These are phyloP conservation scores for Lentinula lateritia DNA, from an alignment of 768 basidiomycete species.

Conservation along the genomic window DNA sequence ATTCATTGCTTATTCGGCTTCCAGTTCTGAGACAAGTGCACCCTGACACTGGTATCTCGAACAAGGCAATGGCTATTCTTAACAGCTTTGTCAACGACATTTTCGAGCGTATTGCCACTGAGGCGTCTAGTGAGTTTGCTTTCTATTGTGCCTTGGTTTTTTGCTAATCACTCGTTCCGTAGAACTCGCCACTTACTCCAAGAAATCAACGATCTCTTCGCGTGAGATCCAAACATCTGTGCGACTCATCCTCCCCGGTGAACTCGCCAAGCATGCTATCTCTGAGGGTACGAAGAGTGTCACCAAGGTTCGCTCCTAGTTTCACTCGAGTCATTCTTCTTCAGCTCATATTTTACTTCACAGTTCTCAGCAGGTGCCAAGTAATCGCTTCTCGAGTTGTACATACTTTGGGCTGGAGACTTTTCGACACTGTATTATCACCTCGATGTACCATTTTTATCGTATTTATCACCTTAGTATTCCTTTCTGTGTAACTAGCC, in stretches of 20 bases:
- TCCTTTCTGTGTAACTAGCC: neutral
- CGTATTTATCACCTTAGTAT: constrained; percentile 5
- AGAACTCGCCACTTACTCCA: constrained; percentile 97
- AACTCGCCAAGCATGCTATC: constrained; percentile 90
- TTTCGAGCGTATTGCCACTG: constrained; percentile 88
- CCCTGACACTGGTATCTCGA: constrained; percentile 98
- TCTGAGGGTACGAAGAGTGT: constrained; percentile 94
- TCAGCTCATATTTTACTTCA: constrained; percentile 5
- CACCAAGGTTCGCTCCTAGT: constrained; percentile 56
- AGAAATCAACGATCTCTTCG: constrained; percentile 98
- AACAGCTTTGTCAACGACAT: constrained; percentile 97
- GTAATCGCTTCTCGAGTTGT: constrained; percentile 25
- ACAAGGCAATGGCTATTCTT: constrained; percentile 96
- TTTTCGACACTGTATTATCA: constrained; percentile 8
- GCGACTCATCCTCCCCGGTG: constrained; percentile 93
- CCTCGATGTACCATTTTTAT: constrained; percentile 6
- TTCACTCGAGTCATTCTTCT: neutral
- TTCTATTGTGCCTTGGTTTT: neutral
- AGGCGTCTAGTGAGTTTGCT: constrained; percentile 71
- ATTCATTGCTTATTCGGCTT: neutral
- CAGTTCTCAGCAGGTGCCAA: constrained; percentile 72
- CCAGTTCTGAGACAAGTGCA: constrained; percentile 94
- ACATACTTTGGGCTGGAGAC: neutral
- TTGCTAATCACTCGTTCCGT: neutral
- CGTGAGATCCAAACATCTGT: constrained; percentile 98